Percentiles rank a stretch among this genome's conserved stretches.
Conservation (phyloP, 805 yeast species). For the Lipomyces chichibuensis region DNA sequence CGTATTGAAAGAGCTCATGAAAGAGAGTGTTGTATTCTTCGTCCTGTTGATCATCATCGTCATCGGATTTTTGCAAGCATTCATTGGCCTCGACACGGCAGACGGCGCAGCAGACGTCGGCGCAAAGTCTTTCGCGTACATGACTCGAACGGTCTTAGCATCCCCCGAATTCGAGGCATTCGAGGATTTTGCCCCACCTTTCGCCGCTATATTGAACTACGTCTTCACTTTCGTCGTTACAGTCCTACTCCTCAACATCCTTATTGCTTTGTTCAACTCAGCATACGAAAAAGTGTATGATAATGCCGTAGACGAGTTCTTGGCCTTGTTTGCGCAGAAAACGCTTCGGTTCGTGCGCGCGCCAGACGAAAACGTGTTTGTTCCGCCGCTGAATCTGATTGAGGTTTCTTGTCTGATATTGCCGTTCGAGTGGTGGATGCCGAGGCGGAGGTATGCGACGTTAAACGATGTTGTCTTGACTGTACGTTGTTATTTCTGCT, state of each 20-base stretch:
- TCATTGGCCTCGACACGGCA: constrained; percentile 82
- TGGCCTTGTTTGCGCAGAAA: constrained; percentile 82
- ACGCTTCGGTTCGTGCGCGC: constrained; percentile 83
- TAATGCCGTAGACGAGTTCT: constrained; percentile 81
- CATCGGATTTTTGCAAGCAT: constrained; percentile 83
- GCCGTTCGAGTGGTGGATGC: constrained; percentile 48
- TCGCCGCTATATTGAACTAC: constrained; percentile 78
- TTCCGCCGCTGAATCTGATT: constrained; percentile 80
- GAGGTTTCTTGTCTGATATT: constrained; percentile 60
- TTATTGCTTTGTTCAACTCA: constrained; percentile 81
- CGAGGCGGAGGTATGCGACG: constrained; percentile 44
- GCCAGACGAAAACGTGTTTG: constrained; percentile 82
- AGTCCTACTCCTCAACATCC: constrained; percentile 70
- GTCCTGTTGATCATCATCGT: constrained; percentile 70
- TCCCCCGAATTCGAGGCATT: constrained; percentile 73
- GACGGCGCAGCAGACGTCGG: constrained; percentile 85
- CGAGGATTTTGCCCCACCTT: constrained; percentile 76
- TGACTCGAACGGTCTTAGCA: constrained; percentile 73
- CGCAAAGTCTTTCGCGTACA: constrained; percentile 59
- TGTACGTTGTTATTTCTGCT: constrained; percentile 36
- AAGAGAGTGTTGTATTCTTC: constrained; percentile 81
- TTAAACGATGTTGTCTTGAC: constrained; percentile 64
- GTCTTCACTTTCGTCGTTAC: constrained; percentile 73
- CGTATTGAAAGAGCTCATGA: constrained; percentile 81
- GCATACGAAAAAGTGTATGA: constrained; percentile 81